phyloP scores from a whole-genome alignment of 352 stramenopile genomes.

The Peronosclerospora sorghi region DNA sequence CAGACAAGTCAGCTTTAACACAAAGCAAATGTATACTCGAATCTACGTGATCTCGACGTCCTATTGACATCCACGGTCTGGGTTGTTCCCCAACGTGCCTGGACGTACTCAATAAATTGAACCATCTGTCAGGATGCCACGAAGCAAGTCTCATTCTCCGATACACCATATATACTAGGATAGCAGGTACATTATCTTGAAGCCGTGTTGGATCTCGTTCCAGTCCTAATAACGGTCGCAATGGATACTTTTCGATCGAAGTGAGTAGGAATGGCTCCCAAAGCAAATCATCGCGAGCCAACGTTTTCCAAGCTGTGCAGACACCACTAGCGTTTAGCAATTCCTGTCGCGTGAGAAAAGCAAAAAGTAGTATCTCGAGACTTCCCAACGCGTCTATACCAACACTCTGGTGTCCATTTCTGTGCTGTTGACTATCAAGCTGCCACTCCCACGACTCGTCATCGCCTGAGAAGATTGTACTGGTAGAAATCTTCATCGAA shows the following conservation, averaged over 20 bases:
- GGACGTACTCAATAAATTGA: conserved; percentile 10
- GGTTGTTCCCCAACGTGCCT: conserved; percentile 4
- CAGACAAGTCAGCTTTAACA: conserved; percentile 1
- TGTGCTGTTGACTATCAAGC: conserved; percentile 1
- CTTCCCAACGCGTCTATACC: conserved; percentile 46
- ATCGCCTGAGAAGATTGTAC: conserved; percentile 38
- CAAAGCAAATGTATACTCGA: conserved; percentile 23
- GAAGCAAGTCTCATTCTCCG: conserved; percentile 26
- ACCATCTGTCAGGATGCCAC: conserved; percentile 13
- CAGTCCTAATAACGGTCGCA: conserved; percentile 45
- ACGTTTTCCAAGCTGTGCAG: conserved; percentile 41
- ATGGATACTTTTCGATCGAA: conserved; percentile 45
- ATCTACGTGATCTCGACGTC: conserved; percentile 1
- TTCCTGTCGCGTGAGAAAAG: conserved; percentile 36
- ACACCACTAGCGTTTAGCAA: conserved; percentile 36
- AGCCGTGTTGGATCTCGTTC: conserved; percentile 6
- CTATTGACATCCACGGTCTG: background rate
- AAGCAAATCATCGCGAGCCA: conserved; percentile 44
- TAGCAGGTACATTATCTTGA: conserved; percentile 33
- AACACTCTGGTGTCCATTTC: conserved; percentile 3
- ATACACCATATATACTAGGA: conserved; percentile 71
- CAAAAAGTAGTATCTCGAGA: conserved; percentile 52
- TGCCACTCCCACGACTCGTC: conserved; percentile 12
- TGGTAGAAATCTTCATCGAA: conserved; percentile 46
- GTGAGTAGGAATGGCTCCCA: conserved; percentile 62